Evolutionary conservation across 352 stramenopile genomes (phyloP), one percentile per base, ranked within the genome.

Genomic region (Globisporangium recalcitrans): DNA sequence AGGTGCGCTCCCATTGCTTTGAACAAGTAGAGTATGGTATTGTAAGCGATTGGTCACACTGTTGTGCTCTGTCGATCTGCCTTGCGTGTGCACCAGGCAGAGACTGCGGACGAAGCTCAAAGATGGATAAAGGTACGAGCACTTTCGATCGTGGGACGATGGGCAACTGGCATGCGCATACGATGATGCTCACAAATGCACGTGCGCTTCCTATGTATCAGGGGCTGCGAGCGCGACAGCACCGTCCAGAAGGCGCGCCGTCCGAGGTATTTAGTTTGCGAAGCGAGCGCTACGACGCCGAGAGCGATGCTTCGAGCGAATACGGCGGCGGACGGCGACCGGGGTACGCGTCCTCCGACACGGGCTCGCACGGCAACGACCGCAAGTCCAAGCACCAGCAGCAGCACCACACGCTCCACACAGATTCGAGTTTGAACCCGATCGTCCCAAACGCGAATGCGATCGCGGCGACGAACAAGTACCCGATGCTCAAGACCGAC

Each of bases 221-320:
- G 71, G 86, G 86, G 4, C 72, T 95, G 4, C 78, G 81, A 34
- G 78, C 75, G 24, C 80, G 83, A 8, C 86, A 95, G 68, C 70
- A 78, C 36, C 78, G 82, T n/a, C 84, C 82, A 0, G 82, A 93
- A 51, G 71, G 77, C 27, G 82, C 82, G 8, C 79, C 80, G 26
- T 95, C 86, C 32, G 86, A 93, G 64, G 73, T 88, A 24, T 93
- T 91, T 60, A 93, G 84, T 72, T 64, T 90, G 11, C 79, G 81
- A 52, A 92, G 85, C 60, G 86, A 93, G 68, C 80, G 77, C 40
- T 88, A 87, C 71, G 86, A 95, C 62, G 74, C 75, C 3, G 83
- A 91, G 70, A 95, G 86, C 59, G 86, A 95, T 63, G 86, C 77
- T 29, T 95, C 85, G 21, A 93, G 84, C 48, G 82, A 91, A 47